Evolutionary conservation across 164 flowering plant genomes (phyloP).

Genomic region (Umbilicus rupestris): DNA sequence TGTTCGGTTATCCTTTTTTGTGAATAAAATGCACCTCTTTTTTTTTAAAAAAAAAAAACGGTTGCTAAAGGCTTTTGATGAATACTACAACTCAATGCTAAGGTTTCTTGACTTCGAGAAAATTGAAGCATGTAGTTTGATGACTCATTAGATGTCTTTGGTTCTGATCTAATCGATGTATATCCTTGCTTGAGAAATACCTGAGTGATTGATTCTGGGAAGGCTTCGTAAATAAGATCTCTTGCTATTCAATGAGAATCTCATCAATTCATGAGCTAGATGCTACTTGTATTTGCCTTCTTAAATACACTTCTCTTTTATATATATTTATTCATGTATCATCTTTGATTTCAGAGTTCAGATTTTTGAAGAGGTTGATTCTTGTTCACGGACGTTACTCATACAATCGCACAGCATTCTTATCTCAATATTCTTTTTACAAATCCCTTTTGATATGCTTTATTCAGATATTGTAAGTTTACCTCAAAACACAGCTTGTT

Average conservation of each 20-base stretch:
- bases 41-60: too few relatives aligned
- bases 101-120: not conserved
- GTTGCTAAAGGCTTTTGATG: not conserved
- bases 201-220: not conserved
- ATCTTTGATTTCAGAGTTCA: conserved; percentile 54
- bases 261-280: not conserved
- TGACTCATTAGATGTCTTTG: not conserved
- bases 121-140: not conserved
- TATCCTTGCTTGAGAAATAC: too few relatives aligned
- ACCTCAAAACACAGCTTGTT: not conserved
- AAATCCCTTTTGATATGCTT: conserved; percentile 90
- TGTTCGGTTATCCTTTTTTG: too few relatives aligned
- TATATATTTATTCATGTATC: not conserved
- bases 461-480: conserved; percentile 92
- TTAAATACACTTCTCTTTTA: not conserved
- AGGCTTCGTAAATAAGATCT: not conserved
- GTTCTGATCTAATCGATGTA: not conserved
- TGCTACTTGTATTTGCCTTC: not conserved
- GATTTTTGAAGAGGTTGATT: conserved; percentile 84
- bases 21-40: too few relatives aligned
- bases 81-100: not conserved
- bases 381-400: conserved; percentile 99
- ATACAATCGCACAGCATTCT: conserved; percentile 94
- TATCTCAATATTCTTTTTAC: conserved; percentile 93
- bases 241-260: not conserved